Evolutionary conservation across 208 protist species (phyloP).

Genomic region (Naegleria fowleri): DNA sequence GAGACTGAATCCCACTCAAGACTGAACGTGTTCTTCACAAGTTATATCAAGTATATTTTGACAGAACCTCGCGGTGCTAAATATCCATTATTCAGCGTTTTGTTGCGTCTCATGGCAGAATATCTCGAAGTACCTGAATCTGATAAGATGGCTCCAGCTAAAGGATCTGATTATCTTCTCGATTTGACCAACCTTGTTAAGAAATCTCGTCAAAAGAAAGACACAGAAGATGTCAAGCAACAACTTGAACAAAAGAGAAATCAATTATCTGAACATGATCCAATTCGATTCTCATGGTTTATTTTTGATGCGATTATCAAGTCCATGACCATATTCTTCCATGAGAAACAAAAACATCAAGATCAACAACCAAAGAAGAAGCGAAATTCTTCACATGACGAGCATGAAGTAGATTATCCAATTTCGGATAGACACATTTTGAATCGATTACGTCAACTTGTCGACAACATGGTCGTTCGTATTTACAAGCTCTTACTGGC

Average conservation of each 20-base stretch:
- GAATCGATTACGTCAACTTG: background rate
- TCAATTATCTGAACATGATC: background rate
- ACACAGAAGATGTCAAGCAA: background rate
- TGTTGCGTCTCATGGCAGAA: background rate
- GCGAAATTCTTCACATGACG: background rate
- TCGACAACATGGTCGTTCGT: background rate
- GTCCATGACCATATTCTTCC: background rate
- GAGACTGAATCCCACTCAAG: background rate
- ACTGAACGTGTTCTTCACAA: background rate
- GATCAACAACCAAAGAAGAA: too few species aligned
- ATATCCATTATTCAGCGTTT: background rate
- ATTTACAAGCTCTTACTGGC: background rate
- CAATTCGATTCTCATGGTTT: conserved; percentile 17
- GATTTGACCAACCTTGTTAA: background rate
- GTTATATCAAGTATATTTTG: background rate
- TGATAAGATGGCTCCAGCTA: background rate
- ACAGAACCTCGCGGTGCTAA: background rate
- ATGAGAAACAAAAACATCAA: background rate
- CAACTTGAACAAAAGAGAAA: background rate
- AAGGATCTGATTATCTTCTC: background rate
- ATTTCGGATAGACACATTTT: background rate
- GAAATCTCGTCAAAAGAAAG: background rate
- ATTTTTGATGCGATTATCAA: conserved; percentile 24
- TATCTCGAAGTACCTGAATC: background rate
- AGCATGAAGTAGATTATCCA: background rate